phyloP scores from a whole-genome alignment of 192 early-diverging fungal species.

The Coemansia sp. region DNA sequence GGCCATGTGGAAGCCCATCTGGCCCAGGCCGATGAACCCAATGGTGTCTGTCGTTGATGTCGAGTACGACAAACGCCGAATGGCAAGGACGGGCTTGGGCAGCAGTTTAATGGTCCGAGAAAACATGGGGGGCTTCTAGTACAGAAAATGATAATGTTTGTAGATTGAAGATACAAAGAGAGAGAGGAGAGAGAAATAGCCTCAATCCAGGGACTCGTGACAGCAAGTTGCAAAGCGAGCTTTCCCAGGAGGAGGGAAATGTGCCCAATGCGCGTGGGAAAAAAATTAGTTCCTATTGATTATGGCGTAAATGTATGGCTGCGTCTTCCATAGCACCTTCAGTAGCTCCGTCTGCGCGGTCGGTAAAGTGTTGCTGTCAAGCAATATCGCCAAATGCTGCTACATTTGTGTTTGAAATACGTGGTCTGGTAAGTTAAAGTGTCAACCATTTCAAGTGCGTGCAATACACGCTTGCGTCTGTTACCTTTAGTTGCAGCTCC shows the following conservation, averaged over 20 bases:
- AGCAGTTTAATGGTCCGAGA: background rate
- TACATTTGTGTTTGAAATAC: background rate
- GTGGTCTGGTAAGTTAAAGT: too few species aligned
- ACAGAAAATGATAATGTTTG: too few species aligned
- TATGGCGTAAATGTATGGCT: constrained; percentile 28
- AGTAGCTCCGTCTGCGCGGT: constrained; percentile 33
- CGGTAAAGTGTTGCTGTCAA: constrained; percentile 16
- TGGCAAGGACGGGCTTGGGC: background rate
- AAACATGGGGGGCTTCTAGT: too few species aligned
- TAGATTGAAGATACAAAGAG: background rate
- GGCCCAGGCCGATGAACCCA: constrained; percentile 79
- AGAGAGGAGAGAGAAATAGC: background rate
- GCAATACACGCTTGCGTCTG: background rate
- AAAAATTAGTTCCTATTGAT: background rate
- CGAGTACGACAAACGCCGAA: background rate
- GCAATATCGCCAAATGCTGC: constrained; percentile 29
- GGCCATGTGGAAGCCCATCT: constrained; percentile 94
- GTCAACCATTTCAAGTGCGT: background rate
- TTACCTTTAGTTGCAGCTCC: constrained; percentile 49
- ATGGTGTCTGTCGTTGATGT: constrained; percentile 8
- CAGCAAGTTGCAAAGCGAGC: background rate
- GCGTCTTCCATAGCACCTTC: constrained; percentile 32
- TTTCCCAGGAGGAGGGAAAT: too few species aligned
- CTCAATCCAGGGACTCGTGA: background rate
- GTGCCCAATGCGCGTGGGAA: constrained; percentile 4